phyloP scores from a whole-genome alignment of 208 protist species.

The Leishmania guyanensis region DNA sequence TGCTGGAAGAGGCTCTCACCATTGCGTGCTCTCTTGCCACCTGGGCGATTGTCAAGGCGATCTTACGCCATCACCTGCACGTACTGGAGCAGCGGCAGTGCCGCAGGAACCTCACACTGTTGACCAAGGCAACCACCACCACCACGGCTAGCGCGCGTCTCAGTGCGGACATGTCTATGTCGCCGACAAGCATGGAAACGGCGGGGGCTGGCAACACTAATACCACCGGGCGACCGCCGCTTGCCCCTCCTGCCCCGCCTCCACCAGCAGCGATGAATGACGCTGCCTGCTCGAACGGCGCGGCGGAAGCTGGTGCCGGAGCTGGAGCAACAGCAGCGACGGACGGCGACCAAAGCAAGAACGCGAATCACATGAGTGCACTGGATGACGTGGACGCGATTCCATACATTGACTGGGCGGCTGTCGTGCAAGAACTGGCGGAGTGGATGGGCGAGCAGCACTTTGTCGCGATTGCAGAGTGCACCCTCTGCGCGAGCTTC shows the following conservation, averaged over 20 bases:
- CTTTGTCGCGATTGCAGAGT: slow-evolving; percentile 39
- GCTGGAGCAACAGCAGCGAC: neutral
- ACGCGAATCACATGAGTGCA: neutral
- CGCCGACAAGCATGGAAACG: slow-evolving; percentile 6
- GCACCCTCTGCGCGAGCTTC: slow-evolving; percentile 70
- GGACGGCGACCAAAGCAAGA: neutral
- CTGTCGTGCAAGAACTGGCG: slow-evolving; percentile 64
- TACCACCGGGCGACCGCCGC: slow-evolving; percentile 15
- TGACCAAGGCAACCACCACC: neutral
- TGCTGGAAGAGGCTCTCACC: slow-evolving; percentile 53
- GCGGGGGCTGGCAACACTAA: slow-evolving; percentile 4
- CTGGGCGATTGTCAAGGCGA: slow-evolving; percentile 63
- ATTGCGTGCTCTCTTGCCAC: slow-evolving; percentile 58
- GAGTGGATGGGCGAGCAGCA: slow-evolving; percentile 41
- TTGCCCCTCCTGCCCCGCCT: slow-evolving; percentile 11
- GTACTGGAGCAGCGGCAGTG: slow-evolving; percentile 15
- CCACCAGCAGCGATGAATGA: slow-evolving; percentile 9
- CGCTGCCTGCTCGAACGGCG: neutral
- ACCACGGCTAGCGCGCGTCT: neutral
- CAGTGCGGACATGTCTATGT: slow-evolving; percentile 1
- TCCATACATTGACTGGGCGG: slow-evolving; percentile 58
- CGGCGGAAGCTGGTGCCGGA: neutral
- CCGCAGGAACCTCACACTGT: neutral
- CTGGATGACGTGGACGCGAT: neutral
- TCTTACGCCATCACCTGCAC: slow-evolving; percentile 60